phyloP scores from a whole-genome alignment of 1,284 basidiomycete genomes.

The Tilletiaria anomala region DNA sequence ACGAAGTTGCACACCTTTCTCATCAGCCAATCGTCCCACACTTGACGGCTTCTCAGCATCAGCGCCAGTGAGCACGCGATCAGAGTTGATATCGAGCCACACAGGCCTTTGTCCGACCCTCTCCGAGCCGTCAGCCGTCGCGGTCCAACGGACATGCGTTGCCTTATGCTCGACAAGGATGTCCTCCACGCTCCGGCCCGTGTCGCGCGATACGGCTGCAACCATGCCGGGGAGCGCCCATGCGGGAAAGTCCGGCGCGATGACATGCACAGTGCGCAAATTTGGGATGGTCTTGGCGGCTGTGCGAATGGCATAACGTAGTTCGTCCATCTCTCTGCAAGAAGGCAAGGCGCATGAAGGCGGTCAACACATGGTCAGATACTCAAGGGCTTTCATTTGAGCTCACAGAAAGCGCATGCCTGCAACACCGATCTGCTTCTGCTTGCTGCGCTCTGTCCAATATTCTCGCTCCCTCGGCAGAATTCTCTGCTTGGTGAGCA shows the following conservation, averaged over 20 bases:
- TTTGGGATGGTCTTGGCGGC: constrained; percentile 7
- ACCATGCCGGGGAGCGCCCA: constrained; percentile 1
- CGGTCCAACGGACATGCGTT: no score
- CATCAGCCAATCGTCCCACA: neutral
- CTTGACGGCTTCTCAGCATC: neutral
- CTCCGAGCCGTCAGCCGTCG: neutral
- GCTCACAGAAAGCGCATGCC: no score
- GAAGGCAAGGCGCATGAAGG: no score
- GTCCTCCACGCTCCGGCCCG: no score
- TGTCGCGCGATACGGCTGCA: no score
- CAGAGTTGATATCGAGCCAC: neutral
- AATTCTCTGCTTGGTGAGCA: no score
- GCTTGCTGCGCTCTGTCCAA: no score
- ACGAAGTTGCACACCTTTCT: constrained; percentile 5
- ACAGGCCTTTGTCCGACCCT: neutral
- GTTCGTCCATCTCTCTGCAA: constrained; percentile 23
- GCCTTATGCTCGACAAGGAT: no score
- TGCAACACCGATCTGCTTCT: no score
- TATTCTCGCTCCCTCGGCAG: no score
- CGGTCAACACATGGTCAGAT: no score
- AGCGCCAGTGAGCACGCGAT: neutral
- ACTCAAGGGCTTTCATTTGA: no score
- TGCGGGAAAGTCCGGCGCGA: constrained; percentile 18
- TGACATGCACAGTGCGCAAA: constrained; percentile 14
- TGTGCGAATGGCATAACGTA: constrained; percentile 13